A percentile compares a stretch with the other conserved stretches of the same genome.
These are phyloP conservation scores for Gaillardinia entomophila DNA, from an alignment of 805 yeast genomes.

Conservation along the genomic window DNA sequence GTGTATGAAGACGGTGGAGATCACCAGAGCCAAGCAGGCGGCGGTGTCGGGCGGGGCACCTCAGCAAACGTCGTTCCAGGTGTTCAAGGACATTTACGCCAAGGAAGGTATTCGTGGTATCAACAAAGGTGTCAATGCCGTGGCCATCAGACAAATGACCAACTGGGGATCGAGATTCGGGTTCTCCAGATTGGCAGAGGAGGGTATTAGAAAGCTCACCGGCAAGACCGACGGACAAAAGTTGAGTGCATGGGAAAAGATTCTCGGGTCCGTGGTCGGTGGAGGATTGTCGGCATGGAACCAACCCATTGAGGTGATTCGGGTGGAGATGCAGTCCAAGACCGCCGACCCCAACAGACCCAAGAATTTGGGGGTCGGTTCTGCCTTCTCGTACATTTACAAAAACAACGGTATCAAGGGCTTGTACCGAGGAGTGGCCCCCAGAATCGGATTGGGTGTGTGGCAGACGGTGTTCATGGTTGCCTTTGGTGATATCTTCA, in stretches of 20 bases:
- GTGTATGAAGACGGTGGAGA: slow-evolving; percentile 98
- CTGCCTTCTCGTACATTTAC: slow-evolving; percentile 81
- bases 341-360: slow-evolving; percentile 95
- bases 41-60: slow-evolving; percentile 54
- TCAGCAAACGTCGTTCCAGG: slow-evolving; percentile 74
- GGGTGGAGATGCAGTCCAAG: slow-evolving; percentile 97
- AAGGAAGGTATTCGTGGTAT: slow-evolving; percentile 92
- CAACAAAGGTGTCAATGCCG: slow-evolving; percentile 97
- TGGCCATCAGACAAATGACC: slow-evolving; percentile 97
- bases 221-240: slow-evolving; percentile 55
- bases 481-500: slow-evolving; percentile 85
- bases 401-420: slow-evolving; percentile 80
- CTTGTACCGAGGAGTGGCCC: slow-evolving; percentile 92
- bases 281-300: slow-evolving; percentile 99
- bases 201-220: slow-evolving; percentile 58
- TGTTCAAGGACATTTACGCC: slow-evolving; percentile 75
- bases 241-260: slow-evolving; percentile 73
- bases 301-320: slow-evolving; percentile 96
- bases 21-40: slow-evolving; percentile 80
- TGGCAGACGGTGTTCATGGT: slow-evolving; percentile 99
- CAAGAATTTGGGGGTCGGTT: slow-evolving; percentile 71
- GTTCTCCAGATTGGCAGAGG: slow-evolving; percentile 86
- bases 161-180: slow-evolving; percentile 99
- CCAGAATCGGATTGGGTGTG: slow-evolving; percentile 92
- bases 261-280: slow-evolving; percentile 82